Percentiles rank a stretch among this genome's conserved stretches.
These are phyloP conservation scores for Talaromyces liani DNA, from an alignment of 495 filamentous ascomycete genomes.

Conservation along the genomic window DNA sequence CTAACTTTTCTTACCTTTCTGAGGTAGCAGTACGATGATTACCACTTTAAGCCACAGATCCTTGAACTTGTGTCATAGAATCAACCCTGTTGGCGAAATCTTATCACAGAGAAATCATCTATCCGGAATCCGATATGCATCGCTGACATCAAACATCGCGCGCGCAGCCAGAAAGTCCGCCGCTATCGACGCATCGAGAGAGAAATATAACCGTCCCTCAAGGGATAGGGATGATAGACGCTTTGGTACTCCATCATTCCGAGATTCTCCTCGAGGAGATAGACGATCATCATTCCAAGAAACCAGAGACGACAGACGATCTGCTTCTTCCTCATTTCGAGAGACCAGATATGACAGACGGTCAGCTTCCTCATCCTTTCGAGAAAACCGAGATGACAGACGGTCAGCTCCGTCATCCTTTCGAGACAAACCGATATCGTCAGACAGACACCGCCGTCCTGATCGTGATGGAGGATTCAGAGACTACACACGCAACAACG, in stretches of 20 bases:
- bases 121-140: slow-evolving; percentile 30
- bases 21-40: neutral
- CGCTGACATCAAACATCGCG: slow-evolving; percentile 49
- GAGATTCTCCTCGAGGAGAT: neutral
- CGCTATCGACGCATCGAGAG: slow-evolving; percentile 9
- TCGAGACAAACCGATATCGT: neutral
- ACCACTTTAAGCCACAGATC: neutral
- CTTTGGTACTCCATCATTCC: neutral
- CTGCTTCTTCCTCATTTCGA: neutral
- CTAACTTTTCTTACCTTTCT: neutral
- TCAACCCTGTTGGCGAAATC: neutral
- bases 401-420: neutral
- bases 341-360: neutral
- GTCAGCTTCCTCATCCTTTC: neutral
- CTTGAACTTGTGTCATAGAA: neutral
- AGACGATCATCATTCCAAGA: neutral
- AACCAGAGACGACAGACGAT: neutral
- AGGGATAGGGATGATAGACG: neutral
- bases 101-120: neutral
- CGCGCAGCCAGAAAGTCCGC: slow-evolving; percentile 41
- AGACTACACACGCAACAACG: slow-evolving; percentile 9
- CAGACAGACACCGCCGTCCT: neutral
- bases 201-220: slow-evolving; percentile 8
- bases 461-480: neutral
- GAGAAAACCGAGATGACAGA: neutral